Conservation (phyloP, 345 rosid genomes). For the Gossypium australe region DNA sequence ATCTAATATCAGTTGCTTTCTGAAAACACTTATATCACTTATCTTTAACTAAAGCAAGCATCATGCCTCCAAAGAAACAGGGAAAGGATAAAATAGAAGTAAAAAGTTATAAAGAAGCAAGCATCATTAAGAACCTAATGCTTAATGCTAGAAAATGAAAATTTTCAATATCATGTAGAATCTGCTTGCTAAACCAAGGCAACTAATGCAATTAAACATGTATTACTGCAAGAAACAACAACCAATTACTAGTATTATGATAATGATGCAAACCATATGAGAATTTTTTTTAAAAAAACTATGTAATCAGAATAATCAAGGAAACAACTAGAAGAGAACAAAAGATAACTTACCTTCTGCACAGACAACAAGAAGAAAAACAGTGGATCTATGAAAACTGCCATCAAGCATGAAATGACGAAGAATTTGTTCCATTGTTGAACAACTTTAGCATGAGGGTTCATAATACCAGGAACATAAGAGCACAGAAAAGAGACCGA, state of each 20-base stretch:
- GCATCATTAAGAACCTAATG: neutral
- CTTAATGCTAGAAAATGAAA: neutral
- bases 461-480: slow-evolving; percentile 60
- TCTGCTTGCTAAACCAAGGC: neutral
- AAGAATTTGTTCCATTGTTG: slow-evolving; percentile 68
- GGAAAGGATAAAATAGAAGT: neutral
- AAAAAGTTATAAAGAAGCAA: neutral
- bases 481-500: slow-evolving; percentile 28
- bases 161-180: neutral
- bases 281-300: neutral
- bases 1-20: too few relatives aligned
- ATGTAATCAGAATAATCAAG: neutral
- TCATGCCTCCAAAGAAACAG: neutral
- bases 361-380: slow-evolving; percentile 67
- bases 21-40: neutral
- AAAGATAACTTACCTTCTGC: slow-evolving; percentile 32
- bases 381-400: slow-evolving; percentile 60
- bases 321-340: neutral
- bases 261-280: neutral
- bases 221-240: neutral
- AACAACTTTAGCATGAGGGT: slow-evolving; percentile 66
- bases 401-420: slow-evolving; percentile 63
- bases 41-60: neutral
- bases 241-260: neutral
- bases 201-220: neutral